phyloP scores from a whole-genome alignment of 2,329 filamentous ascomycete genomes.

The Alternaria consortialis region DNA sequence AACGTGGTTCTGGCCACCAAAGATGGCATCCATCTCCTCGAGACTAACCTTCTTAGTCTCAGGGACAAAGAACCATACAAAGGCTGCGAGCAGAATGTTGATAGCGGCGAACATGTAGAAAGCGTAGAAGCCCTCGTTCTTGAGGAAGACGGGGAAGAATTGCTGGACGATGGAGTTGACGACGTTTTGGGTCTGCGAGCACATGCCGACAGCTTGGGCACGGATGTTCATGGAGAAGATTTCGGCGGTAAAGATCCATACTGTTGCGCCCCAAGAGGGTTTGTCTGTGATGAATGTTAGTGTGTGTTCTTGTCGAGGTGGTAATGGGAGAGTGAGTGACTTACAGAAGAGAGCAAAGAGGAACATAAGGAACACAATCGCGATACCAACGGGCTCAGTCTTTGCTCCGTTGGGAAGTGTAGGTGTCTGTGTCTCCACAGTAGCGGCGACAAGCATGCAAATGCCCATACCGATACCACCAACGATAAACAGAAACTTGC shows the following conservation, averaged over 20 bases:
- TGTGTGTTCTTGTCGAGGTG: slow-evolving; percentile 29
- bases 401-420: slow-evolving; percentile 61
- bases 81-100: slow-evolving; percentile 52
- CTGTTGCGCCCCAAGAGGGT: slow-evolving; percentile 73
- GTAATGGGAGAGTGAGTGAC: slow-evolving; percentile 25
- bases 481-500: slow-evolving; percentile 73
- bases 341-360: slow-evolving; percentile 70
- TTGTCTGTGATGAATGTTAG: slow-evolving; percentile 59
- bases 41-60: slow-evolving; percentile 59
- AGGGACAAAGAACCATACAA: slow-evolving; percentile 55
- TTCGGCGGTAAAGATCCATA: slow-evolving; percentile 76
- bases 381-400: slow-evolving; percentile 67
- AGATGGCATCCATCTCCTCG: slow-evolving; percentile 66
- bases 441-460: slow-evolving; percentile 73
- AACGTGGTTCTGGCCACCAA: slow-evolving; percentile 66
- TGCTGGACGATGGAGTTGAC: slow-evolving; percentile 74
- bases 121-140: slow-evolving; percentile 65
- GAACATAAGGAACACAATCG: slow-evolving; percentile 74
- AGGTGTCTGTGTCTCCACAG: slow-evolving; percentile 67
- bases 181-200: slow-evolving; percentile 64
- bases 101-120: slow-evolving; percentile 65
- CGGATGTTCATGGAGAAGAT: slow-evolving; percentile 77
- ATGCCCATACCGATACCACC: slow-evolving; percentile 73
- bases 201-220: slow-evolving; percentile 75
- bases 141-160: slow-evolving; percentile 74